Base-by-base conservation (phyloP, 1,284 basidiomycete species). In the Taiwanofungus camphoratus region DNA sequence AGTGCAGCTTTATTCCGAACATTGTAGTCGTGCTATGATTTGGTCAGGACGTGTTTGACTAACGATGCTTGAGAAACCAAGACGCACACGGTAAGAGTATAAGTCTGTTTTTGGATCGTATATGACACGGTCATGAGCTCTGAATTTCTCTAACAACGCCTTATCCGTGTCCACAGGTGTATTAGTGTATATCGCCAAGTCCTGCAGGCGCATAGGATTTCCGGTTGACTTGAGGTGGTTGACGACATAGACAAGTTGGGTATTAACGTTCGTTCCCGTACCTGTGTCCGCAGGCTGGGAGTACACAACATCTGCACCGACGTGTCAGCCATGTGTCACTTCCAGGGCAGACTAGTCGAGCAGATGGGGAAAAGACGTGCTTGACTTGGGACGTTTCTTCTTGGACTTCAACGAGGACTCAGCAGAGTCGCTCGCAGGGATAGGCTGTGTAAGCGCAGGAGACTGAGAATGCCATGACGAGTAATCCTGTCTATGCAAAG, bases 271-370 rank as follows among this genome's bases (percentile, higher is more conserved):
- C 35, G 67, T 74, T 6, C 89, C 90, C 6, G 82, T 79, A 6
- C 88, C 87, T 2, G 87, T 91, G 57, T 90, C 81, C 19, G 82
- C 81, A 4, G 92, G 89, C 61, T 93, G 90, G 12, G 89, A 88
- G 63, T 82, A 90, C 12, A 90, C 83, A 47, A 83, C 67, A 67
- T 77, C 80, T 83, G 52, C 37, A 49, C 36, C 41, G 38, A 45
- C 39, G 39, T 33, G 51, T 54, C 49, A 58, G 56, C 52, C 53
- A 63, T 44, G 47, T 47, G 39, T 43, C 33, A 31, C 29, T 42
- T 42, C 51, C 42, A 48, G 21, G 51, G 43, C 51, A 52, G 51
- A 41, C 43, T 37, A 35, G 46, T 46, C 43, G 44, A 45, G 42
- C 42, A 46, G 35, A 48, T 44, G 45, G 52, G 44, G 46, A 51